Evolutionary conservation across 2,329 filamentous ascomycete species (phyloP), one percentile per base, ranked within the genome.

Genomic region (Fusarium sp.): DNA sequence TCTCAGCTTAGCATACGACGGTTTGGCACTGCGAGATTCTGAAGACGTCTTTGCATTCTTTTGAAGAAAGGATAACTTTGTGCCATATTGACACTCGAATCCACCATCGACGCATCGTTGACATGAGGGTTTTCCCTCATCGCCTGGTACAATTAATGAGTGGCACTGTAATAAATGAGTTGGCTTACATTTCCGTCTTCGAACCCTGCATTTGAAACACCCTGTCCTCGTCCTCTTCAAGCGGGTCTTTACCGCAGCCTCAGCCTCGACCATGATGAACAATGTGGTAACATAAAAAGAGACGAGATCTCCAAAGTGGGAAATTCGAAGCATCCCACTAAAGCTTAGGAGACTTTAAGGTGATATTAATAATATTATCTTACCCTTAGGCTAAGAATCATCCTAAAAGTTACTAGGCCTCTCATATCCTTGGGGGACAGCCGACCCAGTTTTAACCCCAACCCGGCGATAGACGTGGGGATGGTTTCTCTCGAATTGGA

Each of bases 81-180:
- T 78, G 13, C 82, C 82, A 68, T 86, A 86, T 35, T 80, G 79
- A 72, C 85, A 87, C 41, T 83, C 78, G 29, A 84, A 81, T 11
- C 80, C 80, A 33, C 84, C 82, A 2, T 79, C 77, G 18, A 80
- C 72, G 60, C 85, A 87, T 65, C 84, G 83, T 42, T 79, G 80
- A 42, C 85, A 87, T 5, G 74, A 74, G 6, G 85, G 85, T 66
- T 84, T 86, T 16, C 75, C 75, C 74, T 86, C 85, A 60, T 86
- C 84, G 62, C 85, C 84, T 86, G 57, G 21, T 24, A 43, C 23
- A 58, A 59, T 64, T 58, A 49, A 55, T 63, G 24, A 23, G 23
- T 55, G 28, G 29, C 21, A 41, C 23, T 18, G 20, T 49, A 29
- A 29, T 31, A 31, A 21, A 18, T 31, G 16, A 24, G 16, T 33